These are phyloP conservation scores for Salvia sclarea DNA, from an alignment of 305 asterid species.

Conservation along the genomic window DNA sequence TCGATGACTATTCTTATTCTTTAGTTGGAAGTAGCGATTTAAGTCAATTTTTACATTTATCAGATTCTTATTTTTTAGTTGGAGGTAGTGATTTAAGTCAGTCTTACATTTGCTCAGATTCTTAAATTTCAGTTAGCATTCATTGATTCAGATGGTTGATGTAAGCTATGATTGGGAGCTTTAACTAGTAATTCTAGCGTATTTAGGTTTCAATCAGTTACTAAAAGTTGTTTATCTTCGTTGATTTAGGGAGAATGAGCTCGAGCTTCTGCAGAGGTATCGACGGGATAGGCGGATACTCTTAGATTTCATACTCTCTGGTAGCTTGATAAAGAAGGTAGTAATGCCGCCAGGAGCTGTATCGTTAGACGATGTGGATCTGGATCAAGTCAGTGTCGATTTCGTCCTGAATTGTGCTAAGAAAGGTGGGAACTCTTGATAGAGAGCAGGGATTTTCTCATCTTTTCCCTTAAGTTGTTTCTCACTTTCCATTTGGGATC, in stretches of 20 bases:
- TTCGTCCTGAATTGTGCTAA: constrained; percentile 81
- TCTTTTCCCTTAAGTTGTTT: constrained; percentile 13
- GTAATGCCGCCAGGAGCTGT: constrained; percentile 99
- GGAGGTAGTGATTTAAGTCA: not conserved
- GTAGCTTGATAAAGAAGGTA: constrained; percentile 89
- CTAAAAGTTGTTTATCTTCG: constrained; percentile 23
- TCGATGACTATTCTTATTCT: too few relatives aligned
- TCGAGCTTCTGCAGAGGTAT: constrained; percentile 80
- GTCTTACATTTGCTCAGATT: constrained; percentile 16
- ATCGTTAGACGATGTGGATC: constrained; percentile 95
- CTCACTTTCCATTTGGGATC: constrained; percentile 28
- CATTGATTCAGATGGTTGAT: constrained; percentile 12
- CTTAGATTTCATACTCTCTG: constrained; percentile 76
- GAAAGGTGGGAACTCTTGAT: constrained; percentile 57
- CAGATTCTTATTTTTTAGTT: too few relatives aligned
- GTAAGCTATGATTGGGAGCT: constrained; percentile 27
- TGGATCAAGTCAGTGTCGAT: constrained; percentile 97
- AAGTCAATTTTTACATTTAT: too few relatives aligned
- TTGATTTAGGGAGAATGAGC: constrained; percentile 67
- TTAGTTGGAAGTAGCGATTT: too few relatives aligned
- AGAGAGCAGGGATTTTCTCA: constrained; percentile 13
- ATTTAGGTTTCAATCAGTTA: constrained; percentile 19
- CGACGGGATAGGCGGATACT: constrained; percentile 87
- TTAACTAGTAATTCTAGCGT: not conserved
- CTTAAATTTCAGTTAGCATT: constrained; percentile 4